Evolutionary conservation across 768 basidiomycete genomes (phyloP).

Genomic region (Plicaturopsis crispa): DNA sequence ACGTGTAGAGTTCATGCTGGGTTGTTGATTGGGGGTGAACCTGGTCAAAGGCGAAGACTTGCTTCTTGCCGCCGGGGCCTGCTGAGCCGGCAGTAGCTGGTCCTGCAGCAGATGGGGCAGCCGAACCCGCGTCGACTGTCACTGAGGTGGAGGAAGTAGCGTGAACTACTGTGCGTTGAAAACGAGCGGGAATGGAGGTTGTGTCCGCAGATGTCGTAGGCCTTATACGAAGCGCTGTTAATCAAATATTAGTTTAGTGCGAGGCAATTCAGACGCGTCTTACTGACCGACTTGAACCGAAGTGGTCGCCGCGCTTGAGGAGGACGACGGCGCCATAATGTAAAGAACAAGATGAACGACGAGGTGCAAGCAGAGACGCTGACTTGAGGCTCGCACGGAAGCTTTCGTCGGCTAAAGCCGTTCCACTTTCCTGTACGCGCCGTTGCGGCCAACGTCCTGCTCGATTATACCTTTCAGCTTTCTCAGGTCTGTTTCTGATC

Average conservation of each 20-base stretch:
- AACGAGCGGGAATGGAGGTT: constrained; percentile 83
- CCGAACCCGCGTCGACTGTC: constrained; percentile 67
- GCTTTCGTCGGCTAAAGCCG: too few species aligned
- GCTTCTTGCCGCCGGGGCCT: constrained; percentile 60
- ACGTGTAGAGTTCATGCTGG: constrained; percentile 80
- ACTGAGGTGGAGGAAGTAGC: constrained; percentile 68
- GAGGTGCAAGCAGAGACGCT: too few species aligned
- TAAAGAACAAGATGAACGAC: too few species aligned
- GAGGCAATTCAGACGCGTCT: neutral
- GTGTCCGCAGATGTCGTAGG: constrained; percentile 82
- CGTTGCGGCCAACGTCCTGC: too few species aligned
- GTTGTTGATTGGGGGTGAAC: constrained; percentile 83
- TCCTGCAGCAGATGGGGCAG: constrained; percentile 41
- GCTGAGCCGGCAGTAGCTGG: constrained; percentile 40
- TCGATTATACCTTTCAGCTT: too few species aligned
- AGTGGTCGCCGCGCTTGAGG: constrained; percentile 56
- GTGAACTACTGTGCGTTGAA: constrained; percentile 86
- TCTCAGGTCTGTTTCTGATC: too few species aligned
- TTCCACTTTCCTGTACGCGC: too few species aligned
- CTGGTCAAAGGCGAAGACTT: constrained; percentile 88
- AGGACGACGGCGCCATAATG: constrained; percentile 73
- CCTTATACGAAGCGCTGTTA: constrained; percentile 79
- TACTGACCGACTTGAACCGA: constrained; percentile 91
- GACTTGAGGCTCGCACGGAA: too few species aligned
- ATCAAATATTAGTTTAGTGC: constrained; percentile 12